Evolutionary conservation across 23 red algal species (phyloP), one percentile per base, ranked within the genome.

Genomic region (Gracilaria domingensis): DNA sequence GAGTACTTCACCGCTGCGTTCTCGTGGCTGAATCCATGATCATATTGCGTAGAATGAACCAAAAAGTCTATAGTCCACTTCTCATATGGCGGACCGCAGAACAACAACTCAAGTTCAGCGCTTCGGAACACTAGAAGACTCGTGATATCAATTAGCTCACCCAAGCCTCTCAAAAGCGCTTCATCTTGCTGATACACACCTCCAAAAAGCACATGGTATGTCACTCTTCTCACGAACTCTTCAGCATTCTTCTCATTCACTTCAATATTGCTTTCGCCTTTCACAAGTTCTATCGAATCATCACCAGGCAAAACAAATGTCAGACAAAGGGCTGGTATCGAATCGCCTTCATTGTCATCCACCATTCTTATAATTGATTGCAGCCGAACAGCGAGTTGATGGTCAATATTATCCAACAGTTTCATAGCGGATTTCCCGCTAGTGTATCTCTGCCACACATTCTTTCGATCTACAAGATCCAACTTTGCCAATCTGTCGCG

Each of bases 11-110:
- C 97, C 6, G 94, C 91, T 49, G 57, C 47, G 60, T 90, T 99
- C 64, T 99, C 97, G 54, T 95, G 93, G 33, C 73, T 94, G 38
- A 88, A 99, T 0, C 97, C 97, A 65, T 99, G 97, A 90, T 99
- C 97, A 82, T 90, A 99, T 25, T 84, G 76, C 40, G 93, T 94
- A 24, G 97, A 76, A 30, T 90, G 82, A 57, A 96, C 26, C 47
- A 99, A 66, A 67, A 91, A 94, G 69, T 91, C 84, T 24, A 59
- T 56, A n/a, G 80, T 73, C 97, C 97, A 99, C 66, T 83, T 81
- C 79, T 99, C 91, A 42, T 83, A 88, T 38, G 85, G 45, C 25
- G 97, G 97, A 26, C 97, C 97, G 61, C 97, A 96, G 45, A 96
- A 76, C 39, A 96, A 39, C 25, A 96, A 16, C 20, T 99, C 91